Percentiles rank a stretch among this genome's conserved stretches.
Evolutionary conservation across 257 asterid species (phyloP).

Genomic region (Hygrophila difformis): DNA sequence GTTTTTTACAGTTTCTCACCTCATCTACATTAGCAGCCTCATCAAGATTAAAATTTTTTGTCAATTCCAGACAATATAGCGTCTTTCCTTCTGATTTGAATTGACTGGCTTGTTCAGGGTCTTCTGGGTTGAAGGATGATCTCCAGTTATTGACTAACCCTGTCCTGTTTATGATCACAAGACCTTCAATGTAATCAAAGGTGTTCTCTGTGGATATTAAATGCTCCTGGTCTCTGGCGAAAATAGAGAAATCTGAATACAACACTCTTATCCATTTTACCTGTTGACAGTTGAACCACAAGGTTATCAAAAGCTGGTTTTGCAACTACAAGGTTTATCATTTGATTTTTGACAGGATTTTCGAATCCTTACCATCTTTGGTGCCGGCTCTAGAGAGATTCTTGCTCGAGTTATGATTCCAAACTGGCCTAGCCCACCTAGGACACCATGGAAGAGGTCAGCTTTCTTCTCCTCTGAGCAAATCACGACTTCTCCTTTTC

Average conservation of each 20-base stretch:
- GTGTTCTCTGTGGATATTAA: conserved; percentile 50
- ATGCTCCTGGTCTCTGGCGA: conserved; percentile 65
- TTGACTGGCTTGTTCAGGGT: conserved; percentile 53
- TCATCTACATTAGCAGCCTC: conserved; percentile 28
- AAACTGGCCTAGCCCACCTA: conserved; percentile 94
- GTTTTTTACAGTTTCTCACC: conserved; percentile 27
- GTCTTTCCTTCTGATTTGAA: conserved; percentile 69
- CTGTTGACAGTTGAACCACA: conserved; percentile 29
- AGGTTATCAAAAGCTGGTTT: conserved; percentile 12
- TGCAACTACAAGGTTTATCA: neutral
- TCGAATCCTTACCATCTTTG: conserved; percentile 47
- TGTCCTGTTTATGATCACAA: conserved; percentile 62
- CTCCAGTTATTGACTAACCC: conserved; percentile 74
- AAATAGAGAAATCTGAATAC: conserved; percentile 65
- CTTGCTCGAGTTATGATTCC: conserved; percentile 85
- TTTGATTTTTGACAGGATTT: neutral
- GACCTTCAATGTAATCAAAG: conserved; percentile 83
- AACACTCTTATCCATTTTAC: conserved; percentile 88
- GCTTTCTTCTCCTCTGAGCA: conserved; percentile 76
- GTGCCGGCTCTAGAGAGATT: conserved; percentile 81
- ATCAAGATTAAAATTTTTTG: conserved; percentile 53
- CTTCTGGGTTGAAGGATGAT: conserved; percentile 57
- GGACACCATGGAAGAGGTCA: conserved; percentile 79
- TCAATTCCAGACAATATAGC: conserved; percentile 72
- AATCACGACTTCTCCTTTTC: conserved; percentile 66